Evolutionary conservation across 345 rosid genomes (phyloP), one percentile per base, ranked within the genome.

Genomic region (Euphorbia lathyris): DNA sequence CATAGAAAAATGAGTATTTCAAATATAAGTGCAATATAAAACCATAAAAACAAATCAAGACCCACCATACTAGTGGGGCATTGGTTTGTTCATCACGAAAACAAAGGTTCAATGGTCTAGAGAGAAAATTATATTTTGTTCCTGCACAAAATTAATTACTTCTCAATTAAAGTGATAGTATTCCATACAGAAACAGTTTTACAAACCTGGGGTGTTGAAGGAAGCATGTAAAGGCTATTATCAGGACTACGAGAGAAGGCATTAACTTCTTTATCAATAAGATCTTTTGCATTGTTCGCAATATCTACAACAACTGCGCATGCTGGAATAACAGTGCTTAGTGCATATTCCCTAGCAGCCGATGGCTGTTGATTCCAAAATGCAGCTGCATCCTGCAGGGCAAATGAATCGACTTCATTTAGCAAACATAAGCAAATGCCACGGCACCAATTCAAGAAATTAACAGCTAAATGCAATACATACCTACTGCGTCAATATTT

Each of bases 361-460:
- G 89, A 56, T 63, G 96, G 96, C 75, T 93, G 98, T 76, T 86
- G 97, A 84, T 86, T 82, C 97, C 98, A 91, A 80, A 86, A 91
- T 71, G 85, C 80, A 70, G 88, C 83, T 25, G 96, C 96, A 86
- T 91, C 94, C 96, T 93, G 73, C 67, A 76, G 70, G 76, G 23
- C 22, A 56, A 66, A 80, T 38, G 22, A 52, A 40, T 32, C 53
- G 19, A 2, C 12, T 26, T 8, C 48, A 9, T 10, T 45, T 10
- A n/a, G 7, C 25, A 53, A 48, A 32, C 42, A 27, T 14, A n/a
- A 19, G 3, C 25, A 13, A 10, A 42, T 68, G 19, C 22, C 45
- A 64, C 16, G 14, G 58, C 45, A 25, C 26, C 30, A 9, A 13
- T 20, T 63, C 22, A 9, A 38, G 43, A 20, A 45, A 47, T n/a